Conservation (phyloP, 768 basidiomycete species). For the Heimioporus sp. region DNA sequence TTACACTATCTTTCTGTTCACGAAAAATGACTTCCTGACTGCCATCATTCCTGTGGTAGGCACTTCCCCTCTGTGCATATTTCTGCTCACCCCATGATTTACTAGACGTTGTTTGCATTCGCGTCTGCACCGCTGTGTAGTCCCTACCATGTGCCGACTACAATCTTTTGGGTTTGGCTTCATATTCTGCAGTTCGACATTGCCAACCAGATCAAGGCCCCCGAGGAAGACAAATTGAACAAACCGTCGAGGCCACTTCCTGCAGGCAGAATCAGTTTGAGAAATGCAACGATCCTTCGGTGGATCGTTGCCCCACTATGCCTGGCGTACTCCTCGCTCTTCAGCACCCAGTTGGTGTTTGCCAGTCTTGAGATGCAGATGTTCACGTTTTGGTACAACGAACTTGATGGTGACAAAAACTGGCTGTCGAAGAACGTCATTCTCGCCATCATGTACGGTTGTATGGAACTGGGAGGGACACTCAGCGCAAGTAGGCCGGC, state of each 20-base stretch:
- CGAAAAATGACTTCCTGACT: constrained; percentile 45
- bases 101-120: constrained; percentile 33
- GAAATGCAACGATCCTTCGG: constrained; percentile 34
- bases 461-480: constrained; percentile 38
- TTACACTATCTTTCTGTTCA: constrained; percentile 40
- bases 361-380: constrained; percentile 35
- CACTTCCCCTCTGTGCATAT: not conserved
- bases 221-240: constrained; percentile 44
- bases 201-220: constrained; percentile 42
- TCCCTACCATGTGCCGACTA: constrained; percentile 18
- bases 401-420: constrained; percentile 35
- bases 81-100: not conserved
- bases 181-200: constrained; percentile 45
- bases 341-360: constrained; percentile 30
- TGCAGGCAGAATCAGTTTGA: constrained; percentile 38
- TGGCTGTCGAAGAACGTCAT: constrained; percentile 39
- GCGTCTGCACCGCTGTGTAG: constrained; percentile 31
- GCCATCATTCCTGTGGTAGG: constrained; percentile 47
- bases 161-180: constrained; percentile 43
- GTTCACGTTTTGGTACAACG: constrained; percentile 38
- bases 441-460: constrained; percentile 38
- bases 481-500: constrained; percentile 34
- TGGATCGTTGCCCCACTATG: constrained; percentile 37
- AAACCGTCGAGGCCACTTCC: constrained; percentile 47
- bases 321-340: constrained; percentile 32